Conservation (phyloP, 2,329 filamentous ascomycete species). For the Aspergillus caelatus region DNA sequence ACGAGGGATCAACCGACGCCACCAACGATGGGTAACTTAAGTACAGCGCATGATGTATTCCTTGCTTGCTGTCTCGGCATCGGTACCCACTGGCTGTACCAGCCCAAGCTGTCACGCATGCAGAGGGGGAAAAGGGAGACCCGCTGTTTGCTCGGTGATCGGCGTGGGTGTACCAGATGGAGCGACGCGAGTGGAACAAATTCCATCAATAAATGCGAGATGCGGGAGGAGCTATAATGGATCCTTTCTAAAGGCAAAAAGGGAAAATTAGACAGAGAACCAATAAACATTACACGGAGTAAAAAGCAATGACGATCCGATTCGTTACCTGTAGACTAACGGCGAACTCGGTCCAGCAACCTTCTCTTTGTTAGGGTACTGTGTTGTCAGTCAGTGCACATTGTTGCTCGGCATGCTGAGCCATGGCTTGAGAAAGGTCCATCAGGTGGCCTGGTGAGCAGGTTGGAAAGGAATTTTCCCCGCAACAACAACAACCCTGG, state of each 20-base stretch:
- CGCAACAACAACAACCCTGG: background rate
- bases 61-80: background rate
- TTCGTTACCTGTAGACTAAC: background rate
- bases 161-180: constrained; percentile 6
- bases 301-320: background rate
- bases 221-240: background rate
- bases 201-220: background rate
- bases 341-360: background rate
- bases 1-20: constrained; percentile 7
- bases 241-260: background rate
- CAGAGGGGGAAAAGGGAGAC: constrained; percentile 6
- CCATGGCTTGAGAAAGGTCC: background rate
- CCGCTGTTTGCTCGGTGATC: constrained; percentile 2
- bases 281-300: background rate
- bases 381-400: background rate
- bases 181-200: constrained; percentile 6
- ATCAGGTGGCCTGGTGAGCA: background rate
- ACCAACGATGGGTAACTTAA: constrained; percentile 1
- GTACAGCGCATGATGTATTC: constrained; percentile 3
- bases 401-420: background rate
- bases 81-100: background rate
- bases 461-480: background rate
- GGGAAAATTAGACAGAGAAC: background rate
- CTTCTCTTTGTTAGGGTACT: background rate
- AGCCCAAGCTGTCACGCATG: background rate